Evolutionary conservation across 192 early-diverging fungal genomes (phyloP).

Genomic region (Coemansia sp.): DNA sequence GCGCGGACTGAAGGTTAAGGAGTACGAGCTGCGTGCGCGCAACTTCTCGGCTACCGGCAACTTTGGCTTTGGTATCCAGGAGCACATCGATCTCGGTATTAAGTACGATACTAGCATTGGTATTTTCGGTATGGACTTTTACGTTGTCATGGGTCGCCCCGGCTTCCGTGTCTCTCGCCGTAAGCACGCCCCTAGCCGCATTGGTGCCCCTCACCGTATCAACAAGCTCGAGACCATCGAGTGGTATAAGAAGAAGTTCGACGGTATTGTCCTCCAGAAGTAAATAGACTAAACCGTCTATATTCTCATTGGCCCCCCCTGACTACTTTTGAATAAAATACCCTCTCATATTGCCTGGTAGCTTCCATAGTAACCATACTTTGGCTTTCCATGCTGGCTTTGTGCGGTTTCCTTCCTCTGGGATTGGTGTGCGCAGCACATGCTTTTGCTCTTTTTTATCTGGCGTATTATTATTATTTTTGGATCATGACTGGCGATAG

Average conservation of each 20-base stretch:
- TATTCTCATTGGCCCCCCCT: slow-evolving; percentile 2
- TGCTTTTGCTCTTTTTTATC: not conserved
- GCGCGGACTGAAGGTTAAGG: slow-evolving; percentile 99
- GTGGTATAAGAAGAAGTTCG: slow-evolving; percentile 99
- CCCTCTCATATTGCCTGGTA: slow-evolving; percentile 6
- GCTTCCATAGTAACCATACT: not conserved
- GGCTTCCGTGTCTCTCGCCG: slow-evolving; percentile 94
- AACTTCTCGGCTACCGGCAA: slow-evolving; percentile 99
- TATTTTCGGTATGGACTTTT: slow-evolving; percentile 99
- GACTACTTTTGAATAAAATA: slow-evolving; percentile 19
- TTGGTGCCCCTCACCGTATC: slow-evolving; percentile 91
- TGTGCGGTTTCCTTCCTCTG: not conserved
- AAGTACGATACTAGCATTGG: slow-evolving; percentile 99
- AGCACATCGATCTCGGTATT: slow-evolving; percentile 99
- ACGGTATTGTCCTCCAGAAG: slow-evolving; percentile 84
- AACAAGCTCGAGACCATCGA: slow-evolving; percentile 92
- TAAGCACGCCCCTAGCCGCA: slow-evolving; percentile 77
- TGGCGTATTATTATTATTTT: not conserved
- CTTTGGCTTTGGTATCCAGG: slow-evolving; percentile 99
- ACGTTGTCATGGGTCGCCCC: slow-evolving; percentile 97
- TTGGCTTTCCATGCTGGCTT: not conserved
- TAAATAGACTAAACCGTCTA: slow-evolving; percentile 50
- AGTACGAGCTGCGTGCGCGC: slow-evolving; percentile 91
- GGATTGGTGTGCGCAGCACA: not conserved
- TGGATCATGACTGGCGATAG: not conserved